These are phyloP conservation scores for Penicillium sumatraense DNA, from an alignment of 2,329 filamentous ascomycete genomes.

Conservation along the genomic window DNA sequence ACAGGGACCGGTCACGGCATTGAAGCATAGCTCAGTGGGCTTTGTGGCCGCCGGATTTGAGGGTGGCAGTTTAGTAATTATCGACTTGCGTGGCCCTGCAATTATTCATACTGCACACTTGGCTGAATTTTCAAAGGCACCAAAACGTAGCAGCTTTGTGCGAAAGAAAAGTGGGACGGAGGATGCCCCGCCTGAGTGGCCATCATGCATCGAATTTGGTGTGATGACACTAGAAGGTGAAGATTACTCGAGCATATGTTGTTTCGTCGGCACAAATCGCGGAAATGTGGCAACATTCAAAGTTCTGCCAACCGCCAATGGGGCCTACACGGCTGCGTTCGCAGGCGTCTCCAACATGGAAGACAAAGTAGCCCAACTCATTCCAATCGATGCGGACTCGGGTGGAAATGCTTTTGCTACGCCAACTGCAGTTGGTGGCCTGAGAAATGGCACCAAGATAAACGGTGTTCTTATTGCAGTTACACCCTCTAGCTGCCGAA, in stretches of 20 bases:
- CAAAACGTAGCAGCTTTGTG: slow-evolving; percentile 75
- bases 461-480: slow-evolving; percentile 82
- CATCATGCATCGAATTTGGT: slow-evolving; percentile 84
- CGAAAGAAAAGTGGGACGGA: slow-evolving; percentile 54
- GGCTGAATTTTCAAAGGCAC: slow-evolving; percentile 74
- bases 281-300: slow-evolving; percentile 91
- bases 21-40: slow-evolving; percentile 88
- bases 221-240: slow-evolving; percentile 94
- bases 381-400: slow-evolving; percentile 77
- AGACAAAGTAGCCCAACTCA: slow-evolving; percentile 74
- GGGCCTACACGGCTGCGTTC: slow-evolving; percentile 73
- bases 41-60: slow-evolving; percentile 89
- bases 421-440: slow-evolving; percentile 72
- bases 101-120: slow-evolving; percentile 78
- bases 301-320: slow-evolving; percentile 72
- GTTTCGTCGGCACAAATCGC: slow-evolving; percentile 85
- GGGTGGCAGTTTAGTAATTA: slow-evolving; percentile 75
- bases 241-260: slow-evolving; percentile 89
- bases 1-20: slow-evolving; percentile 76
- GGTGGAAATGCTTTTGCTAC: slow-evolving; percentile 78
- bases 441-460: slow-evolving; percentile 74
- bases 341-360: slow-evolving; percentile 71
- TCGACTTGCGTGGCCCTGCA: slow-evolving; percentile 85
- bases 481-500: slow-evolving; percentile 73
- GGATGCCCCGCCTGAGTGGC: slow-evolving; percentile 67